Evolutionary conservation across 2,329 filamentous ascomycete species (phyloP).

Genomic region (Xylaria sp.): DNA sequence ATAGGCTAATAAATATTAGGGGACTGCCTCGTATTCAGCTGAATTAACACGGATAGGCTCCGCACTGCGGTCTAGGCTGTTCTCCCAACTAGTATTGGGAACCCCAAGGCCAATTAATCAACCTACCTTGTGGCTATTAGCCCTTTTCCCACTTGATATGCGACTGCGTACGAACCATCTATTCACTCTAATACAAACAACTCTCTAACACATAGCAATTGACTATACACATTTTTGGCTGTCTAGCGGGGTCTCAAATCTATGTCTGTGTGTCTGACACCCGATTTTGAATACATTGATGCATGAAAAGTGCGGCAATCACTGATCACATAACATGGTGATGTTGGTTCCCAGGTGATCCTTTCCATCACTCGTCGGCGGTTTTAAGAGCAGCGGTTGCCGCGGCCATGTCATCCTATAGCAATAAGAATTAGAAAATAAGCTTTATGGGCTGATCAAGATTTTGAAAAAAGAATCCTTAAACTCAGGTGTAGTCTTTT

Average conservation of each 20-base stretch:
- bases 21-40: too few species aligned
- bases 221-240: background rate
- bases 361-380: background rate
- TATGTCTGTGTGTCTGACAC: too few species aligned
- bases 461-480: background rate
- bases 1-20: too few species aligned
- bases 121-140: too few species aligned
- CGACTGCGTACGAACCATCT: too few species aligned
- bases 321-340: background rate
- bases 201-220: too few species aligned
- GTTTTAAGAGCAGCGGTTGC: background rate
- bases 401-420: constrained; percentile 1
- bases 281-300: background rate
- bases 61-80: too few species aligned
- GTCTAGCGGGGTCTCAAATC: background rate
- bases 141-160: too few species aligned
- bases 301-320: background rate
- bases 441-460: background rate
- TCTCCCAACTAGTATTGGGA: too few species aligned
- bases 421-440: background rate
- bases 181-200: too few species aligned
- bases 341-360: background rate
- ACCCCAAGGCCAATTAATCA: too few species aligned
- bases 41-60: too few species aligned
- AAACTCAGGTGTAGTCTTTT: background rate